Evolutionary conservation across 805 yeast genomes (phyloP), one percentile per base, ranked within the genome.

Genomic region (Barnettozyma sucrosica): DNA sequence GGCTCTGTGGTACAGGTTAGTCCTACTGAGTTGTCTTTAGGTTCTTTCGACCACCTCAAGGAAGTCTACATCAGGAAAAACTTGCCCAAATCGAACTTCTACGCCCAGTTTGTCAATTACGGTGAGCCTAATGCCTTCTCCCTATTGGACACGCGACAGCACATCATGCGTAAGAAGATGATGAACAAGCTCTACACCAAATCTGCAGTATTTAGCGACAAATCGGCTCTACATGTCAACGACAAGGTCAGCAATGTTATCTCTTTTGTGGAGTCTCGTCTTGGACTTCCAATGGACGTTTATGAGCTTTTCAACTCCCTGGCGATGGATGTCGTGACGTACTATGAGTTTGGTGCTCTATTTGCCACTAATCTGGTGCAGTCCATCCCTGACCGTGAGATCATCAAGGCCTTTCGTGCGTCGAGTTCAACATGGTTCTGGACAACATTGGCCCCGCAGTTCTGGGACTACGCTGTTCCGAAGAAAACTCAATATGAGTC

Each of bases 271-370:
- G 18, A 36, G n/a, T 38, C 46, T 42, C 43, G 50, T 21, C 47
- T 43, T 21, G 45, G 47, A 1, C 40, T 56, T 9, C 64, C 74
- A 28, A 56, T 81, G 36, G 84, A 83, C 44, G 81, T 78, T 3
- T 80, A 78, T 55, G 69, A 77, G 18, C 60, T 84, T n/a, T 83
- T 83, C 69, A 81, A 80, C n/a, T 66, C 81, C 16, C 67, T 84
- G 56, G 89, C 90, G 5, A 77, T 84, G 80, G 89, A 83, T 55
- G 82, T 79, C 4, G 79, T 83, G 2, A 73, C 82, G 2, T 72
- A 75, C 19, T 80, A 81, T 56, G 79, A 79, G 47, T 70, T 81
- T 49, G 90, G 90, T 0, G 52, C 60, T 0, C 62, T 66, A 8
- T 68, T 72, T 46, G 74, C 80, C 16, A 66, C 78, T 1, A 62